phyloP scores from a whole-genome alignment of 768 basidiomycete species.

The Lactarius quietus region DNA sequence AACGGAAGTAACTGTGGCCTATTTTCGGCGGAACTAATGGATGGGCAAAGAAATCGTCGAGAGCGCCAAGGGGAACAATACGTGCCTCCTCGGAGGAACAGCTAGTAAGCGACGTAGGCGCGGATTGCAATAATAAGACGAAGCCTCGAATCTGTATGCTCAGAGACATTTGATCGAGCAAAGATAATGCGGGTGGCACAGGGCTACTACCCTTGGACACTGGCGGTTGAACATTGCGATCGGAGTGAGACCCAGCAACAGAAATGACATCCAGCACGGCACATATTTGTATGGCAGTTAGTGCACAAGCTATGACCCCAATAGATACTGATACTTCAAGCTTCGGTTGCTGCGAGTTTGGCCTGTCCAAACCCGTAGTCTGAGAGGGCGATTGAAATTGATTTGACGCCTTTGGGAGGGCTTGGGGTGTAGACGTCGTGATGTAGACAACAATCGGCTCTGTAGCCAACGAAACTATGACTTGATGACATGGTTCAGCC shows the following conservation, averaged over 20 bases:
- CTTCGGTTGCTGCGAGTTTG: constrained; percentile 14
- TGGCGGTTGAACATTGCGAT: constrained; percentile 16
- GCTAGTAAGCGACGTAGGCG: constrained; percentile 15
- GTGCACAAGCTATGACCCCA: constrained; percentile 25
- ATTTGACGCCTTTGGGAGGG: neutral
- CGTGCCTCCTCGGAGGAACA: constrained; percentile 28
- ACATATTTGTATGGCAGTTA: constrained; percentile 17
- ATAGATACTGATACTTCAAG: constrained; percentile 20
- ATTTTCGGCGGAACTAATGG: constrained; percentile 58
- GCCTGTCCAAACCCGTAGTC: neutral
- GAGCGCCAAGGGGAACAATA: neutral
- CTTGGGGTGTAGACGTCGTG: constrained; percentile 15
- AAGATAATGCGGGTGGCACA: constrained; percentile 27
- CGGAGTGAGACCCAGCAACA: constrained; percentile 30
- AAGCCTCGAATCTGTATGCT: constrained; percentile 42
- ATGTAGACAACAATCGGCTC: constrained; percentile 23
- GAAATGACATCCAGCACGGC: constrained; percentile 32
- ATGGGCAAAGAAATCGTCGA: constrained; percentile 48
- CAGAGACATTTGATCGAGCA: constrained; percentile 35
- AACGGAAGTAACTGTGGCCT: constrained; percentile 49
- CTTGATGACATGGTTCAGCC: constrained; percentile 6
- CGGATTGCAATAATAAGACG: constrained; percentile 43
- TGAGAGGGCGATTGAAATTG: neutral
- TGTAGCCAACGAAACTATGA: constrained; percentile 19
- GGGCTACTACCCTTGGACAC: constrained; percentile 20